Evolutionary conservation across 108 stramenopile genomes (phyloP).

Genomic region (Parietichytrium sp.): DNA sequence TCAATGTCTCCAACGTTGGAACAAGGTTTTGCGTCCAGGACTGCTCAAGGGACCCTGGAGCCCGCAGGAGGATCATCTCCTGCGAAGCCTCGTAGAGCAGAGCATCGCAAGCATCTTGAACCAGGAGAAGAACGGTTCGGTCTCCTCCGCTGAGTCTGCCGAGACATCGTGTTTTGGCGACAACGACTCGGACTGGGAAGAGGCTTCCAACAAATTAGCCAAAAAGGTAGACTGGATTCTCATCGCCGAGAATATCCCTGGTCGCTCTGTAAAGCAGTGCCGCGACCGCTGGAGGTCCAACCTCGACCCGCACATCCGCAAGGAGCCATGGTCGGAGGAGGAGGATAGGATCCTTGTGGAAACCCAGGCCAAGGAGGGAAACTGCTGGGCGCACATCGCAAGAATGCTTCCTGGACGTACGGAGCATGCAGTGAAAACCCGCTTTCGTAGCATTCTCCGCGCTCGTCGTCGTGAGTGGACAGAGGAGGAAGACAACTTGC

Average conservation of each 20-base stretch:
- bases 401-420: slow-evolving; percentile 51
- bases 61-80: slow-evolving; percentile 58
- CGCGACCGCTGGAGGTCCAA: slow-evolving; percentile 70
- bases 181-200: slow-evolving; percentile 7
- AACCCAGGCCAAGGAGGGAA: slow-evolving; percentile 47
- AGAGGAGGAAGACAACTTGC: background rate
- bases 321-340: slow-evolving; percentile 63
- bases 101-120: slow-evolving; percentile 45
- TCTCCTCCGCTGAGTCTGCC: slow-evolving; percentile 3
- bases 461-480: slow-evolving; percentile 35
- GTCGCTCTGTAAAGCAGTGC: slow-evolving; percentile 53
- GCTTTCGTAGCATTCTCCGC: slow-evolving; percentile 41
- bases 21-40: slow-evolving; percentile 64
- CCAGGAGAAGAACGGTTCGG: too few relatives aligned
- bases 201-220: background rate
- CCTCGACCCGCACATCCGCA: slow-evolving; percentile 68
- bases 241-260: slow-evolving; percentile 51
- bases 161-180: too few relatives aligned
- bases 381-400: slow-evolving; percentile 62
- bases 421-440: slow-evolving; percentile 58
- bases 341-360: slow-evolving; percentile 59
- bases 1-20: slow-evolving; percentile 68
- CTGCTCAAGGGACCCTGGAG: slow-evolving; percentile 62
- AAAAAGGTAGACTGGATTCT: slow-evolving; percentile 36
- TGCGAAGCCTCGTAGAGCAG: slow-evolving; percentile 37